A percentile compares a stretch with the other conserved stretches of the same genome.
Evolutionary conservation across 805 yeast species (phyloP).

Genomic region (Candida tammaniensis): DNA sequence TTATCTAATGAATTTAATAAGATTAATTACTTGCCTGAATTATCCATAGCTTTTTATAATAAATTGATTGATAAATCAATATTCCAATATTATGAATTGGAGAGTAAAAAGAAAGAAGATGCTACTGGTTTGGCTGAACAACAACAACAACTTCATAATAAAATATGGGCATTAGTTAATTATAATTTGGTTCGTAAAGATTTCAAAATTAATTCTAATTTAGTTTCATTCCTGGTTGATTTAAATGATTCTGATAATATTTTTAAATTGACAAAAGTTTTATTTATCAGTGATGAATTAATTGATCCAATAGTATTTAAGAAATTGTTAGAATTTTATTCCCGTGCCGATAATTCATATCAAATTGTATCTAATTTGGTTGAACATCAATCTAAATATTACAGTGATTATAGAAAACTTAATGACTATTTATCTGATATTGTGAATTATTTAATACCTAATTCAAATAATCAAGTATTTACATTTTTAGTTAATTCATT

Average conservation of each 20-base stretch:
- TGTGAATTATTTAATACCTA: conserved; percentile 17
- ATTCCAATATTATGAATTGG: conserved; percentile 15
- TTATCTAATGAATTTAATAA: conserved; percentile 26
- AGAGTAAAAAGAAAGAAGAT: no score
- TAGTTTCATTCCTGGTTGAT: conserved; percentile 31
- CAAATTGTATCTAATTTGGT: conserved; percentile 31
- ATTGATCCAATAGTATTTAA: conserved; percentile 28
- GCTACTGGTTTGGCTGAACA: conserved; percentile 15
- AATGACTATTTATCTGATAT: conserved; percentile 32
- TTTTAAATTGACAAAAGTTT: conserved; percentile 35
- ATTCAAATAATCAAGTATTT: conserved; percentile 2
- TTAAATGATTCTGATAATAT: conserved; percentile 31
- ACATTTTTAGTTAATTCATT: conserved; percentile 26
- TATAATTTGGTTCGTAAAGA: conserved; percentile 36
- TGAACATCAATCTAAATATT: conserved; percentile 32
- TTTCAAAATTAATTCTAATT: conserved; percentile 20
- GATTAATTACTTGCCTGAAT: conserved; percentile 35
- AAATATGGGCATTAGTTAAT: conserved; percentile 32
- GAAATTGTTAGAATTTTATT: conserved; percentile 28
- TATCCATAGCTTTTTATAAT: conserved; percentile 27
- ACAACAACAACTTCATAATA: conserved; percentile 7
- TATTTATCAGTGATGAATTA: conserved; percentile 28
- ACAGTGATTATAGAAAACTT: conserved; percentile 17
- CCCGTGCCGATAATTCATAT: conserved; percentile 23
- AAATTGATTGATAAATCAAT: conserved; percentile 27